Percentiles rank a stretch among this genome's conserved stretches.
These are phyloP conservation scores for Acidomyces sp. DNA, from an alignment of 495 filamentous ascomycete genomes.

Conservation along the genomic window DNA sequence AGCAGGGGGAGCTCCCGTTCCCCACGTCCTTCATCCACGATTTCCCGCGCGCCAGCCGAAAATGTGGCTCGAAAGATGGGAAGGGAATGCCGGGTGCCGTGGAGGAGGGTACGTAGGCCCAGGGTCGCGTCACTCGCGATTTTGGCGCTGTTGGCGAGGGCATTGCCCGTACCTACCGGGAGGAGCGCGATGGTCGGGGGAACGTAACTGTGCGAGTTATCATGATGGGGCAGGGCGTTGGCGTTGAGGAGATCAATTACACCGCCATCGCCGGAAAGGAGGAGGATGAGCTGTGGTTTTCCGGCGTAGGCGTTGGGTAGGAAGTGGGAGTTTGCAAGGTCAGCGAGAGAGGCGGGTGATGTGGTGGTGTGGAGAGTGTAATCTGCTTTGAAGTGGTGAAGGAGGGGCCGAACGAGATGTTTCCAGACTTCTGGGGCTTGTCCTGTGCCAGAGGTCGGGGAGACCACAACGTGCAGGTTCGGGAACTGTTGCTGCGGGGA, in stretches of 20 bases:
- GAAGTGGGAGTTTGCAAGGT: conserved; percentile 43
- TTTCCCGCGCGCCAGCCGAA: conserved; percentile 45
- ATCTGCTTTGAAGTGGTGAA: conserved; percentile 33
- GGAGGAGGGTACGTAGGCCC: conserved; percentile 41
- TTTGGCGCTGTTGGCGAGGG: conserved; percentile 58
- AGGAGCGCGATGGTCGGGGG: conserved; percentile 51
- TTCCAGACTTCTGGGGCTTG: conserved; percentile 45
- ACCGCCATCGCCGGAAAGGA: conserved; percentile 80
- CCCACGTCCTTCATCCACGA: conserved; percentile 36
- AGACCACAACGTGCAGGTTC: conserved; percentile 55
- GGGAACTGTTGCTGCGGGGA: conserved; percentile 10
- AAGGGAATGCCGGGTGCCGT: conserved; percentile 19
- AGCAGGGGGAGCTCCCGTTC: conserved; percentile 23
- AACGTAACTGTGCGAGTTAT: conserved; percentile 19
- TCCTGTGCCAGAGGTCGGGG: conserved; percentile 57
- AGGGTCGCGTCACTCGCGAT: conserved; percentile 31
- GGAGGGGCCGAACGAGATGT: conserved; percentile 42
- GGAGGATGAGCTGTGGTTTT: conserved; percentile 46
- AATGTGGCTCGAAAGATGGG: conserved; percentile 42
- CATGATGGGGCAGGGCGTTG: conserved; percentile 41
- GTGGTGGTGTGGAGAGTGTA: conserved; percentile 45
- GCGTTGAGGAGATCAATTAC: conserved; percentile 64
- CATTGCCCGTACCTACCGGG: conserved; percentile 80
- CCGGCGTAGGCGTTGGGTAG: conserved; percentile 36
- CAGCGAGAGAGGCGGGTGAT: conserved; percentile 43